Evolutionary conservation across 2,329 filamentous ascomycete genomes (phyloP).

Genomic region (Epichloe amarillans): DNA sequence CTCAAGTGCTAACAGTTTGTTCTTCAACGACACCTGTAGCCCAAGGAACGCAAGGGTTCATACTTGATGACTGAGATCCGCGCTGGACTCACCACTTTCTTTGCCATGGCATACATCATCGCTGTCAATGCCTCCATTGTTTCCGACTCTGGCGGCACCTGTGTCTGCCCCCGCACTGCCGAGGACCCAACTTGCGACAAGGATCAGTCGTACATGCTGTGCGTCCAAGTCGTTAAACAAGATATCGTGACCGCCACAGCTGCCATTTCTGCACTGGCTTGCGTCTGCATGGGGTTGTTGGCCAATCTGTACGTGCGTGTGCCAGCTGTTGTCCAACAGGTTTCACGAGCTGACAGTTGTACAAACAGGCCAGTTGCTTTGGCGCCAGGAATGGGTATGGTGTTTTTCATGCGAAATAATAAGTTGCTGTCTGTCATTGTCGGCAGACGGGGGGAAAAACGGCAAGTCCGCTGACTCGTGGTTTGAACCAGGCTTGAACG

Average conservation of each 20-base stretch:
- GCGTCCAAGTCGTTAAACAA: constrained; percentile 50
- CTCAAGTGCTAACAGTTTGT: neutral
- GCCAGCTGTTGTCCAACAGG: neutral
- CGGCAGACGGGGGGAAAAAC: neutral
- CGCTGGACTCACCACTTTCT: constrained; percentile 70
- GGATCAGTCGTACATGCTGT: constrained; percentile 50
- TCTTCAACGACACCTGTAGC: constrained; percentile 26
- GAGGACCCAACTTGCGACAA: constrained; percentile 38
- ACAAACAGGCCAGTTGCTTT: constrained; percentile 21
- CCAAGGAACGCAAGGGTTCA: constrained; percentile 58
- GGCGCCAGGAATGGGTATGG: constrained; percentile 30
- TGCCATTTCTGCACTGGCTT: constrained; percentile 64
- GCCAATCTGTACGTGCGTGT: constrained; percentile 52
- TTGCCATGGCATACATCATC: constrained; percentile 45
- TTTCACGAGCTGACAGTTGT: constrained; percentile 3
- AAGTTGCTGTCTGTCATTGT: neutral
- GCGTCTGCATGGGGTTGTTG: constrained; percentile 73
- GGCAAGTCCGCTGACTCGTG: neutral
- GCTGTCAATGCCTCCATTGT: constrained; percentile 40
- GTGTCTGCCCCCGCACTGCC: constrained; percentile 47
- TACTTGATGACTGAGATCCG: constrained; percentile 75
- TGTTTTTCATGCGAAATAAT: neutral
- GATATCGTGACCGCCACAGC: constrained; percentile 78
- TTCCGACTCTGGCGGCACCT: constrained; percentile 59
- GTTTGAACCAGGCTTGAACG: constrained; percentile 48